Evolutionary conservation across 2,329 filamentous ascomycete genomes (phyloP), one percentile per base, ranked within the genome.

Genomic region (Sclerotinia trifoliorum): DNA sequence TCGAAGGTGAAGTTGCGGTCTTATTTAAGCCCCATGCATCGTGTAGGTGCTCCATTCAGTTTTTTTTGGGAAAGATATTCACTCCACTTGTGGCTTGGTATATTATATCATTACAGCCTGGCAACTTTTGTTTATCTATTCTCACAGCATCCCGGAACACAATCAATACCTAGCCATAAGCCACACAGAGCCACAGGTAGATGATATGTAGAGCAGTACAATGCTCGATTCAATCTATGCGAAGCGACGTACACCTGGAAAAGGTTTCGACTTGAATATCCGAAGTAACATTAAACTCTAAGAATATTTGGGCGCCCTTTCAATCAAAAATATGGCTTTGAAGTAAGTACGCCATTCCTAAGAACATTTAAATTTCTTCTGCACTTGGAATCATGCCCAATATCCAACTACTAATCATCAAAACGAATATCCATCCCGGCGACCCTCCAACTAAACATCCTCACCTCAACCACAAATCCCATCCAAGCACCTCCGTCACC

Each of bases 191-290:
- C 6, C 19, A 7, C 10, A 64, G 11, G 4, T 0, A 35, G 29
- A 21, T 55, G 42, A 29, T 44, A 68, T 68, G 15, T 42, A 70
- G 49, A 46, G 55, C n/a, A 68, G 58, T 35, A 62, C 49, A 32
- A 65, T 62, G 29, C 29, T 2, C 29, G 29, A 69, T 56, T 46
- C 29, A 21, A 73, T 75, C 3, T 76, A 74, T 66, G 66, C 64
- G 26, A 61, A 74, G 29, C 62, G 73, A 42, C 67, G 71, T 48
- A 67, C 78, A 2, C 72, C 73, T 21, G 78, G 76, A 24, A 80
- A 79, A n/a, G n/a, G n/a, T 29, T 29, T n/a, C n/a, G 5, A 5
- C 29, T 29, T 29, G 11, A 52, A 52, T 26, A 10, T 26, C 29
- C n/a, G n/a, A 6, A 52, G 13, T 24, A 26, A n/a, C 24, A 46